Base-by-base conservation (phyloP, 2,329 filamentous ascomycete species). In the Acrocalymma vagum region DNA sequence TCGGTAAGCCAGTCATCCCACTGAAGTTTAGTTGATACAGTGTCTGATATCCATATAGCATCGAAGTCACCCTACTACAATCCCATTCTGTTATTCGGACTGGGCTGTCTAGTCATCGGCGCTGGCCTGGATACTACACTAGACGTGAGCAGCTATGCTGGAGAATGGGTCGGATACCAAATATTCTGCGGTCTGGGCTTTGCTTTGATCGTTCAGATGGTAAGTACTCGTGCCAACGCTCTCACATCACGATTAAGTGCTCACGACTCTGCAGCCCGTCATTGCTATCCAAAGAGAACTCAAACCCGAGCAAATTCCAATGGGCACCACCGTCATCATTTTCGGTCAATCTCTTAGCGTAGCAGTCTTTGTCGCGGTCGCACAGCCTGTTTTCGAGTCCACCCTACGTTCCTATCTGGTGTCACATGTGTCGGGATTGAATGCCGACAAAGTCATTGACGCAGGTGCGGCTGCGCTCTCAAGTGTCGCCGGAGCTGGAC, bases 401-500 rank as follows among this genome's bases (percentile, higher is more conserved):
- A 53, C 45, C 10, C 17, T 45, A 10, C 39, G 67, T 15, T 48
- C 62, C 1, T 37, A 49, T 7, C 36, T 42, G 5, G 41, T 66
- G 9, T 44, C 45, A 2, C 52, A 53, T 2, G 50, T 66, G 16
- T 48, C 56, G 3, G 56, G 53, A 3, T 28, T 65, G 6, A 43
- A 60, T 20, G 35, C 41, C 5, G 61, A 62, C 5, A 66, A 70
- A 0, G 83, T 90, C 2, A 70, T 84, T 1, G 51, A 72, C 1
- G 84, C n/a, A n/a, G n/a, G n/a, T n/a, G n/a, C n/a, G n/a, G n/a
- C n/a, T n/a, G n/a, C n/a, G n/a, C n/a, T n/a, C n/a, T n/a, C n/a
- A n/a, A n/a, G n/a, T n/a, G n/a, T n/a, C n/a, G n/a, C n/a, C n/a
- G n/a, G n/a, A n/a, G n/a, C n/a, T n/a, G n/a, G n/a, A n/a, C n/a